Evolutionary conservation across 1,284 basidiomycete species (phyloP), one percentile per base, ranked within the genome.

Genomic region (Austroboletus niveus): DNA sequence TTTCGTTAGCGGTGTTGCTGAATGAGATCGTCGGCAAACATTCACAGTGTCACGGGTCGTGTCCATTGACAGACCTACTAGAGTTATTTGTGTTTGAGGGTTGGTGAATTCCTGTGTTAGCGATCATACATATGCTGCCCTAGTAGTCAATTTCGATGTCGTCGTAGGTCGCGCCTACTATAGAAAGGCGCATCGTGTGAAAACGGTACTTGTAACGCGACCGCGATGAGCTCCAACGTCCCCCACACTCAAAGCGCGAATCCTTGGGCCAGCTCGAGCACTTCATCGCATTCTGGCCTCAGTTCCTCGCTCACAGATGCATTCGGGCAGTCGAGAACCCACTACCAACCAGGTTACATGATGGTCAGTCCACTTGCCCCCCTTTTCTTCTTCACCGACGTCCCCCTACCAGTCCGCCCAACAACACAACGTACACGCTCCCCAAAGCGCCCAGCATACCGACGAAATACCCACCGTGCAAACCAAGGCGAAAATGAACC

Each of bases 401-500:
- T 42, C 44, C 46, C 11, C 55, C 22, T 38, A 6, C 8, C 52
- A 85, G 85, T 85, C 82, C 41, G 72, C 77, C 15, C 81, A 79
- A 10, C 84, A 85, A 64, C 78, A 72, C 49, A 80, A 78, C 58
- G 81, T 85, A 59, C 53, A 74, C 38, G 68, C 77, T 20, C 79
- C 81, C 5, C 81, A 79, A 58, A 77, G 76, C n/a, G 75, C 73
- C 48, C 80, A 81, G 60, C 79, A 85, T 29, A 72, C 77, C 8
- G 85, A 88, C 54, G 87, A 89, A 51, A 74, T 79, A 41, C 85
- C 86, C 8, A 75, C 85, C 11, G 82, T 89, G 14, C 82, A 78
- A 52, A 89, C 85, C 0, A 87, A 89, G 63, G 87, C 87, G 20
- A 89, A 89, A 64, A 77, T 89, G 72, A 87, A 83, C 62, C 77